Evolutionary conservation across 1,284 basidiomycete genomes (phyloP).

Genomic region (Kalmanozyma brasiliensis): DNA sequence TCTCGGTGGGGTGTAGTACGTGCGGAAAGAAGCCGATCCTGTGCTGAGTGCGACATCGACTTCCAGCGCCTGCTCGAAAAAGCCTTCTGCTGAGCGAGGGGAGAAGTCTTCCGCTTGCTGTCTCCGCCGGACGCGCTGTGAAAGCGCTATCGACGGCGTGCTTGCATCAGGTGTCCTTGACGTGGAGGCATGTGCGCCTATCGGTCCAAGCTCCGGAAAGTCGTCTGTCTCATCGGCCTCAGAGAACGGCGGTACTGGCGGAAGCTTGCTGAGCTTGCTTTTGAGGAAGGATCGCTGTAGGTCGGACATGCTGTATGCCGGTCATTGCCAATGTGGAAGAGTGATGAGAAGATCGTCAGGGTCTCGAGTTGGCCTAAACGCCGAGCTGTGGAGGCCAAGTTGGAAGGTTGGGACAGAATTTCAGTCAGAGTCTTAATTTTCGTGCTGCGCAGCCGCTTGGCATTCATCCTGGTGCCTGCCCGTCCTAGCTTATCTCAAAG

Average conservation of each 20-base stretch:
- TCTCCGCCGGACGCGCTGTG: slow-evolving; percentile 3
- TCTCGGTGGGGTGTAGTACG: slow-evolving; percentile 64
- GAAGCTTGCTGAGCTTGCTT: slow-evolving; percentile 39
- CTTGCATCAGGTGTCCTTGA: not conserved
- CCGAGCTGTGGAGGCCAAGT: not conserved
- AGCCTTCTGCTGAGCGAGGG: slow-evolving; percentile 58
- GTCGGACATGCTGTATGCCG: slow-evolving; percentile 30
- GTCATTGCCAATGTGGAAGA: slow-evolving; percentile 1
- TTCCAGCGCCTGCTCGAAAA: slow-evolving; percentile 62
- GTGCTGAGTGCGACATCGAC: slow-evolving; percentile 49
- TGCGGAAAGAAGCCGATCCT: slow-evolving; percentile 68
- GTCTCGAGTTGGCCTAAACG: slow-evolving; percentile 10
- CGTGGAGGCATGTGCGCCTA: not conserved
- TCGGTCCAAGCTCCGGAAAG: slow-evolving; percentile 5
- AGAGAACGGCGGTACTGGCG: slow-evolving; percentile 40
- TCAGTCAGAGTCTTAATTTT: slow-evolving; percentile 1
- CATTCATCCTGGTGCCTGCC: too few relatives aligned
- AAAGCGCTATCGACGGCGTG: slow-evolving; percentile 4
- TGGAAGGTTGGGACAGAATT: not conserved
- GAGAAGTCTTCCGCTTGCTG: slow-evolving; percentile 24
- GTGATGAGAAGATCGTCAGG: slow-evolving; percentile 1
- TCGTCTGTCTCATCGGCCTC: slow-evolving; percentile 19
- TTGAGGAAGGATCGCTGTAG: slow-evolving; percentile 44
- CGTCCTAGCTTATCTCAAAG: too few relatives aligned
- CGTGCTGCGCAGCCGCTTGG: too few relatives aligned